phyloP scores from a whole-genome alignment of 1,284 basidiomycete species.

The Violaceomyces palustris region DNA sequence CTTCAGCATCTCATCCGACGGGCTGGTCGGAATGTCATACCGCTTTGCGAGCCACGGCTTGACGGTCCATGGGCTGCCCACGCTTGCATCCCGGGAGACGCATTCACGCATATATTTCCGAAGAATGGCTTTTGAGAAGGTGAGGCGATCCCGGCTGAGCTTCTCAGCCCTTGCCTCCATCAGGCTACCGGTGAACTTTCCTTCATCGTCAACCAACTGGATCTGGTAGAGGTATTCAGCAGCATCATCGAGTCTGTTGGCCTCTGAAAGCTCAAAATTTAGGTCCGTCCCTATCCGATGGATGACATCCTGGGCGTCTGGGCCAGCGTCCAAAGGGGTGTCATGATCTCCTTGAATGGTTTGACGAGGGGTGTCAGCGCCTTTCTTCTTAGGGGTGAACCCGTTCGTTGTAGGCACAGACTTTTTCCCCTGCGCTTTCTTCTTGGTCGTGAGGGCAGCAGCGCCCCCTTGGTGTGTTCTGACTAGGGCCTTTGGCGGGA shows the following conservation, averaged over 20 bases:
- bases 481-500: slow-evolving; percentile 57
- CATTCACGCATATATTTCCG: slow-evolving; percentile 93
- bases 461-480: neutral
- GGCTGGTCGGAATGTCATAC: slow-evolving; percentile 75
- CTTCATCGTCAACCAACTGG: slow-evolving; percentile 62
- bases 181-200: slow-evolving; percentile 60
- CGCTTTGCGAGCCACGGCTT: slow-evolving; percentile 75
- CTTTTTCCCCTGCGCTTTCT: neutral
- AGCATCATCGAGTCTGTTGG: slow-evolving; percentile 70
- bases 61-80: slow-evolving; percentile 90
- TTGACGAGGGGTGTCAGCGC: neutral
- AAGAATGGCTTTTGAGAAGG: slow-evolving; percentile 92
- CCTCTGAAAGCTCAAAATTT: slow-evolving; percentile 67
- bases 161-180: slow-evolving; percentile 74
- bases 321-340: too few species aligned
- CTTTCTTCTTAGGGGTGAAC: neutral
- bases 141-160: slow-evolving; percentile 79
- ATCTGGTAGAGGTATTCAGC: slow-evolving; percentile 80
- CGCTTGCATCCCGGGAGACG: slow-evolving; percentile 79
- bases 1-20: slow-evolving; percentile 75
- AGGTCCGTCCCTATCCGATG: slow-evolving; percentile 77
- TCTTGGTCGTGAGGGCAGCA: neutral
- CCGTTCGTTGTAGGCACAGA: neutral
- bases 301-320: too few species aligned
- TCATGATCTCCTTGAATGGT: neutral